Base-by-base conservation (phyloP, 768 basidiomycete genomes). In the Mycena alexandri region DNA sequence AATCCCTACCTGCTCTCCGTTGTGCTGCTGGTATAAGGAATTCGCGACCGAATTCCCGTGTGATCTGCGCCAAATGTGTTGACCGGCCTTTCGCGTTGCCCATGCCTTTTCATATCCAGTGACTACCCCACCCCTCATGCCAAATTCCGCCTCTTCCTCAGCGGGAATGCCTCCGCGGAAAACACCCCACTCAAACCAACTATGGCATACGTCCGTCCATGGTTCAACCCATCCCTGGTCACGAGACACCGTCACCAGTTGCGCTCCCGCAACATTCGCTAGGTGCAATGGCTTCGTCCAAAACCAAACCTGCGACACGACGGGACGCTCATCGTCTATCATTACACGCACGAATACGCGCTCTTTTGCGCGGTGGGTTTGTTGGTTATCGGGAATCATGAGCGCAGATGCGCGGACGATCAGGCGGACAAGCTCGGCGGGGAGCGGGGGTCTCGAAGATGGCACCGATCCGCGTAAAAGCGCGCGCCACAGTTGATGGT, bases 111-210 rank as follows among this genome's bases (percentile, higher is more conserved):
- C 65, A 25, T 55, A 24, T 8, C 65, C 59, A 22, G 46, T 61
- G 22, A 65, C 21, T 9, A 50, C 33, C 19, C 47, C 43, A 29
- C 29, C 29, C 29, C 29, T 36, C 44, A 19, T 2, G 36, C 41
- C 42, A 25, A n/a, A 10, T 12, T 24, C 59, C 17, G 47, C 33
- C 34, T 46, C 42, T 36, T 55, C 52, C 11, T n/a, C 8, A 10
- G 43, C 13, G 19, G 51, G 41, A 2, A 46, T 12, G 21, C 51
- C 43, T 36, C 56, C 42, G 14, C 21, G 25, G 52, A 60, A 53
- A 13, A 60, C 57, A 13, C 52, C 59, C 65, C 58, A 61, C 44
- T 67, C 64, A 38, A 53, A 65, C 57, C 57, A 65, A 38, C 64
- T 65, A 33, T 53, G 51, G 16, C 51, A 59, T 11, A 53, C 43